Conservation (phyloP, 2,329 filamentous ascomycete species). For the Calonectria fujianensis region DNA sequence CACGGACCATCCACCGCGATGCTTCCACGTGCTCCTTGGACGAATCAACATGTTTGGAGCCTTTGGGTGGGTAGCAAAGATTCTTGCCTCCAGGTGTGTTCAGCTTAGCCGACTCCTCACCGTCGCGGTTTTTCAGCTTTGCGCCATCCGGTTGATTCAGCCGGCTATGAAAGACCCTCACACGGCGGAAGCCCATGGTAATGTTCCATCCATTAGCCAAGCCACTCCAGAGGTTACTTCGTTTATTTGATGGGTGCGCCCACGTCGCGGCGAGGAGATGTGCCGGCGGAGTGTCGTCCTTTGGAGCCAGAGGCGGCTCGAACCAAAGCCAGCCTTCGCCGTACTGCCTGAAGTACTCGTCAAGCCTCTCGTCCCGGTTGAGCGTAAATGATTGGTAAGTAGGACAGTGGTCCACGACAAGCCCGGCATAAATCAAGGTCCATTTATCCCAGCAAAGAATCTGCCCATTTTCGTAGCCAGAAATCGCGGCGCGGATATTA, state of each 20-base stretch:
- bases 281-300: slow-evolving; percentile 37
- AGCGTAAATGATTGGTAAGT: slow-evolving; percentile 53
- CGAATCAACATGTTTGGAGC: slow-evolving; percentile 21
- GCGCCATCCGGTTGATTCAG: background rate
- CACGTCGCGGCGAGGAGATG: slow-evolving; percentile 52
- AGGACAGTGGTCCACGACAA: slow-evolving; percentile 47
- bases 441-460: slow-evolving; percentile 53
- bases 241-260: slow-evolving; percentile 44
- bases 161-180: slow-evolving; percentile 50
- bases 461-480: slow-evolving; percentile 45
- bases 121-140: background rate
- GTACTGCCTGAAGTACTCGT: slow-evolving; percentile 48
- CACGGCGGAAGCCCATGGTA: slow-evolving; percentile 54
- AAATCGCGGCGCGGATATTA: slow-evolving; percentile 50
- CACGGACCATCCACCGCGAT: slow-evolving; percentile 35
- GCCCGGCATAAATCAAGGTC: slow-evolving; percentile 52
- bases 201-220: slow-evolving; percentile 45
- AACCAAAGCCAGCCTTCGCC: slow-evolving; percentile 55
- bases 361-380: slow-evolving; percentile 49
- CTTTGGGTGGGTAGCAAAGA: slow-evolving; percentile 44
- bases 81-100: slow-evolving; percentile 40
- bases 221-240: slow-evolving; percentile 14
- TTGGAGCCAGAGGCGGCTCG: slow-evolving; percentile 49
- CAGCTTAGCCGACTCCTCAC: background rate
- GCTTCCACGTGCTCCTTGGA: slow-evolving; percentile 3